phyloP scores from a whole-genome alignment of 768 basidiomycete genomes.

The Termitomyces sp. region DNA sequence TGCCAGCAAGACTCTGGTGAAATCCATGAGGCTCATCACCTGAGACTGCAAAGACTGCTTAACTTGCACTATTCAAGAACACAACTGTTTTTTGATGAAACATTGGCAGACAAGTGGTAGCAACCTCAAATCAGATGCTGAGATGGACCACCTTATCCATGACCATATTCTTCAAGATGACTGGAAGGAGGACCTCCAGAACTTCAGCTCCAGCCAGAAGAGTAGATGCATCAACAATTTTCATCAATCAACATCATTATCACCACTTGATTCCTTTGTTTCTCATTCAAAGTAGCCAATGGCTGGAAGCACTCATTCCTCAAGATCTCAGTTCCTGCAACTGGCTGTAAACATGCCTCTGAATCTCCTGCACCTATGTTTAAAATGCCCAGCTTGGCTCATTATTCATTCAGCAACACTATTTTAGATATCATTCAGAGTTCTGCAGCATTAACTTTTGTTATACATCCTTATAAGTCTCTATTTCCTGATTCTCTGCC shows the following conservation, averaged over 20 bases:
- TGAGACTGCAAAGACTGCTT: no score
- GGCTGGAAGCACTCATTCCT: constrained; percentile 20
- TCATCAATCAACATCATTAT: no score
- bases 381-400: constrained; percentile 22
- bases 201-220: neutral
- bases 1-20: no score
- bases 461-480: constrained; percentile 13
- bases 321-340: constrained; percentile 19
- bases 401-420: constrained; percentile 19
- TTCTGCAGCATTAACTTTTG: constrained; percentile 6
- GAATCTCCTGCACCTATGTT: constrained; percentile 26
- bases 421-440: constrained; percentile 17
- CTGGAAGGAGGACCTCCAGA: no score
- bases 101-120: no score
- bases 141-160: no score
- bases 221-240: constrained; percentile 13
- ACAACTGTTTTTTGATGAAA: no score
- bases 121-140: no score
- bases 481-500: neutral
- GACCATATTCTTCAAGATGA: no score
- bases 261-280: no score
- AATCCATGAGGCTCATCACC: no score
- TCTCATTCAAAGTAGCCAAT: constrained; percentile 5
- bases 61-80: no score
- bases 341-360: constrained; percentile 4